Base-by-base conservation (phyloP, 1,284 basidiomycete genomes). In the Megacollybia platyphylla region DNA sequence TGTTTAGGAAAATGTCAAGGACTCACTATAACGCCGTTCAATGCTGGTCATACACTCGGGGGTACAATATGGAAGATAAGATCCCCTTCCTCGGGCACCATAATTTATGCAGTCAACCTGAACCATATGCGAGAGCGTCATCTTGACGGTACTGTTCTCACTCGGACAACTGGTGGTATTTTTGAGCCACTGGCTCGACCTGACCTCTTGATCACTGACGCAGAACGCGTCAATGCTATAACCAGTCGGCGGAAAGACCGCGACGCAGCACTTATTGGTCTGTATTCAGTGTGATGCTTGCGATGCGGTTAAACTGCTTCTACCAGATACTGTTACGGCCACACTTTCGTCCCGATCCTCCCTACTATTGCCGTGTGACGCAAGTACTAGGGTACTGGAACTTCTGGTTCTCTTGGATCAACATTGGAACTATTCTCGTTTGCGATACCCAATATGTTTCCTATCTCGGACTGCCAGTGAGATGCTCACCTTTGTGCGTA, bases 31-130 rank as follows among this genome's bases (percentile, higher is more conserved):
- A 96, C 93, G 11, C 93, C 96, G 0, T 97, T 96, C 67, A 87
- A 88, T 50, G 88, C 92, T 8, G 96, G 96, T 0, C 93, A 97
- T 59, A 89, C 90, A 0, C 76, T 99, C 13, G 96, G 96, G 51
- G 96, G 94, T 40, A 92, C 93, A 2, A 87, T 99, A 50, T 98
- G 93, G 93, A 97, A 97, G 60, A 86, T 99, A 47, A 83, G 96
- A 31, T 97, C 92, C 1, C 93, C 96, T 1, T 92, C 91, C 0
- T 88, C 90, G 6, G 94, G 93, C 5, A 97, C 96, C 2, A 83
- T 98, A 13, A 69, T 98, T 26, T 96, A 98, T 57, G 94, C 93
- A 8, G 88, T 97, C 13, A 82, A 94, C 52, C 77, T 97, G 68
- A 98, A 98, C 58, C 96, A 99, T 59, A 93, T 92, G 71, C 79